Evolutionary conservation across 2,329 filamentous ascomycete species (phyloP).

Genomic region (Leptographium procerum): DNA sequence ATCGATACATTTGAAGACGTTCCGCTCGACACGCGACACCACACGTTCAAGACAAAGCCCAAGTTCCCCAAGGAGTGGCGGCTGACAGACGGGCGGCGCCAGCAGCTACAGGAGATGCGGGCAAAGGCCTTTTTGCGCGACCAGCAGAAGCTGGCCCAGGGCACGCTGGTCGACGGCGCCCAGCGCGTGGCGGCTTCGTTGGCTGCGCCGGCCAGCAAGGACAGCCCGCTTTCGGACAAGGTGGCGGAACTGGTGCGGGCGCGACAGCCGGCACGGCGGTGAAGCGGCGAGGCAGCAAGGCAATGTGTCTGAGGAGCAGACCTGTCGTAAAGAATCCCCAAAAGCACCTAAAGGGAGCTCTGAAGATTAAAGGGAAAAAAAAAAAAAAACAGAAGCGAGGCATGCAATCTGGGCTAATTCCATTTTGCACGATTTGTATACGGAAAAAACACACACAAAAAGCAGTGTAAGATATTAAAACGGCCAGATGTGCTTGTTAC

Average conservation of each 20-base stretch:
- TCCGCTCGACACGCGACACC: constrained; percentile 79
- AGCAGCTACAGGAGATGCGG: constrained; percentile 53
- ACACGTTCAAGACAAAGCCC: constrained; percentile 54
- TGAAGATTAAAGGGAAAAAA: too few species aligned
- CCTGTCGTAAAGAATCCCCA: too few species aligned
- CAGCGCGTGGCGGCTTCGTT: constrained; percentile 32
- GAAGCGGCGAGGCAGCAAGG: too few species aligned
- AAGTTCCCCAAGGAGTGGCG: constrained; percentile 77
- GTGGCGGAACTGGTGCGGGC: constrained; percentile 14
- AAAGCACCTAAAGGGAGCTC: too few species aligned
- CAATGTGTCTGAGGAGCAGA: too few species aligned
- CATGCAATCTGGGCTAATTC: too few species aligned
- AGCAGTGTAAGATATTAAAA: neutral
- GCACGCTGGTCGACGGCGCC: constrained; percentile 47
- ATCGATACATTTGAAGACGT: constrained; percentile 79
- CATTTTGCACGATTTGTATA: neutral
- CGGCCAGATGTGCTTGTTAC: too few species aligned
- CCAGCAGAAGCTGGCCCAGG: constrained; percentile 37
- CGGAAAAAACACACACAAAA: neutral
- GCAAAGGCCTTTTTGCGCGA: constrained; percentile 41
- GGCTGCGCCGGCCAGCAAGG: constrained; percentile 10
- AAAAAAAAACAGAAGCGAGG: too few species aligned
- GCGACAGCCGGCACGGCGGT: neutral
- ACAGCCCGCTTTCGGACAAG: neutral
- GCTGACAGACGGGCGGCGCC: constrained; percentile 57